Base-by-base conservation (phyloP, 441 rosid species). In the Cnidoscolus chayamansa region DNA sequence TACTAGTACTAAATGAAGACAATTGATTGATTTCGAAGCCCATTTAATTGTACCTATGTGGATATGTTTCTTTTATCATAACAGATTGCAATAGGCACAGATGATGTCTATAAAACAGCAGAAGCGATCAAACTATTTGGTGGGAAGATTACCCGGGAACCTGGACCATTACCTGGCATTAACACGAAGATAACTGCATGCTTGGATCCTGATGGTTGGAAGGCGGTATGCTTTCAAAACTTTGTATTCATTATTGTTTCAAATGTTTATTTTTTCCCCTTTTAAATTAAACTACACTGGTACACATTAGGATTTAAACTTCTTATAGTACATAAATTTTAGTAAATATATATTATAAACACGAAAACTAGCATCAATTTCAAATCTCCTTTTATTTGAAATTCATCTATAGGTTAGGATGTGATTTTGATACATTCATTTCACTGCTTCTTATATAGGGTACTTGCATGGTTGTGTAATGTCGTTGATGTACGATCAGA, bases 201-300 rank as follows among this genome's bases (percentile, higher is more conserved):
- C 88, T 80, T 95, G 77, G 99, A 95, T 81, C 97, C 98, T 2
- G 98, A 95, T 67, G 97, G 98, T 66, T 95, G 98, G 99, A 92
- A 92, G 72, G 49, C 92, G 85, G 99, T 95, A 89, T 25, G 89
- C 19, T 45, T 59, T 60, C 48, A 31, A 49, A 49, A 59, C 57
- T 35, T 73, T 72, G 9, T 63, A 72, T 50, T 50, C 74, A 65
- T 72, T 65, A 32, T 69, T 58, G 40, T 74, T 60, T 67, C 40
- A 45, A 13, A 68, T 16, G 32, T 48, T 45, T 10, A 31, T n/a
- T n/a, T 30, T 67, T 59, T 37, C 5, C n/a, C 49, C 35, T 45
- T 30, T 49, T 0, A 16, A 60, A 10, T 2, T 7, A 13, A 45
- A 19, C 30, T 67, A 37, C 16, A 35, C 30, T n/a, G 43, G 15